Conservation (phyloP, 805 yeast genomes). For the Tetrapisispora pingtungensis region DNA sequence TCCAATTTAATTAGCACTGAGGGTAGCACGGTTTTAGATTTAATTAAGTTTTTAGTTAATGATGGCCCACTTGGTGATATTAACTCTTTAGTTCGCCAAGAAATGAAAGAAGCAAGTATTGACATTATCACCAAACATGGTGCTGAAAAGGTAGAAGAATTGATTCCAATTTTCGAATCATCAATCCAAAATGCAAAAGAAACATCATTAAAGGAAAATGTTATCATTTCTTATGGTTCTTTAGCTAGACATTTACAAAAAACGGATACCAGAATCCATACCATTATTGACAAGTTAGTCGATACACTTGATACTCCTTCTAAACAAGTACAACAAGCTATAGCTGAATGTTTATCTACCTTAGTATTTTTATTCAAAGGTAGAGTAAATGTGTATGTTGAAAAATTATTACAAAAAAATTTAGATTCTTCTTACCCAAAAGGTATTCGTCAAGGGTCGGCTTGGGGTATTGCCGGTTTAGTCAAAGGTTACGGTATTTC, state of each 20-base stretch:
- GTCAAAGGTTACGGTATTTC: slow-evolving; percentile 84
- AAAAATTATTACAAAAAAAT: slow-evolving; percentile 47
- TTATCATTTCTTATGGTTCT: slow-evolving; percentile 81
- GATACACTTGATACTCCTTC: slow-evolving; percentile 77
- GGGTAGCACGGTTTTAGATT: slow-evolving; percentile 34
- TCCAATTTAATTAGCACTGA: slow-evolving; percentile 36
- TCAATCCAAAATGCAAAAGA: slow-evolving; percentile 34
- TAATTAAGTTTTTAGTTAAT: slow-evolving; percentile 56
- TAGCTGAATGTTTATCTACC: slow-evolving; percentile 79
- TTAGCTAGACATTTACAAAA: slow-evolving; percentile 73
- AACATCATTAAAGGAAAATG: slow-evolving; percentile 59
- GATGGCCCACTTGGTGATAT: slow-evolving; percentile 66
- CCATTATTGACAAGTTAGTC: slow-evolving; percentile 59
- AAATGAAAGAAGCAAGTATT: slow-evolving; percentile 83
- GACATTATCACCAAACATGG: slow-evolving; percentile 62
- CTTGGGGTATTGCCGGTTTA: slow-evolving; percentile 91
- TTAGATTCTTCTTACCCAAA: slow-evolving; percentile 34
- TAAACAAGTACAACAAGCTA: slow-evolving; percentile 81
- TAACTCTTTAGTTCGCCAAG: slow-evolving; percentile 63
- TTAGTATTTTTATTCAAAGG: slow-evolving; percentile 51
- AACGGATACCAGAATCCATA: slow-evolving; percentile 53
- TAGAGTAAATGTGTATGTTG: slow-evolving; percentile 45
- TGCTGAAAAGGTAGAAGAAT: slow-evolving; percentile 49
- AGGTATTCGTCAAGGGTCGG: slow-evolving; percentile 79
- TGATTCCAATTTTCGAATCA: slow-evolving; percentile 74